These are phyloP conservation scores for Cornus suecica DNA, from an alignment of 148 eudicot species.

Conservation along the genomic window DNA sequence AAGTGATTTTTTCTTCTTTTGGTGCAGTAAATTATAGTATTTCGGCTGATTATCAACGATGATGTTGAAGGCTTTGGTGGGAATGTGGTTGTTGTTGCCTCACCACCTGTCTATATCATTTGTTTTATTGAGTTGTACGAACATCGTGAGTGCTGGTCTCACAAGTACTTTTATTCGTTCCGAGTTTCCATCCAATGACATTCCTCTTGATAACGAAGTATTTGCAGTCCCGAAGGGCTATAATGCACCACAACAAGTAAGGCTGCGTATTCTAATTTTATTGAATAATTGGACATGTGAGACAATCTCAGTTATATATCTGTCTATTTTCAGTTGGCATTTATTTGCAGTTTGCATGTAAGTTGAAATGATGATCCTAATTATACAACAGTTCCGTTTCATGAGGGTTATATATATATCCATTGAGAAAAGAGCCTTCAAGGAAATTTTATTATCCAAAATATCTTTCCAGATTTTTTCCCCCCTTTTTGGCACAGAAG, in stretches of 20 bases:
- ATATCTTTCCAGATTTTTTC: not conserved
- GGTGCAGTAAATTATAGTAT: constrained; percentile 16
- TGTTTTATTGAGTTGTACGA: constrained; percentile 43
- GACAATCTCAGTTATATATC: not conserved
- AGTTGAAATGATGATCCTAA: not conserved
- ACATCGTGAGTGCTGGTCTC: constrained; percentile 53
- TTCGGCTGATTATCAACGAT: constrained; percentile 24
- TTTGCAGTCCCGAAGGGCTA: constrained; percentile 78
- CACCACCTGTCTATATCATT: constrained; percentile 36
- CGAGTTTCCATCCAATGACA: constrained; percentile 79
- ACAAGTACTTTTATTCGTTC: constrained; percentile 75
- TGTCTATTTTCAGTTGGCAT: not conserved
- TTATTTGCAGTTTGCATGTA: not conserved
- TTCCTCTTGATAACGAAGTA: constrained; percentile 80
- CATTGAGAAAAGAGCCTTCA: not conserved
- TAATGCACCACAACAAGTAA: constrained; percentile 94
- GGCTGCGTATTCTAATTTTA: constrained; percentile 12
- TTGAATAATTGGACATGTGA: not conserved
- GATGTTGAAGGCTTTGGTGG: constrained; percentile 36
- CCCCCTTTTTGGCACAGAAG: not conserved
- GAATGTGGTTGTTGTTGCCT: constrained; percentile 25
- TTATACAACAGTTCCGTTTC: not conserved
- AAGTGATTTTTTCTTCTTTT: not conserved
- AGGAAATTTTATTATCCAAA: not conserved
- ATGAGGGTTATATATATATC: not conserved